Percentiles rank a stretch among this genome's conserved stretches.
phyloP scores from a whole-genome alignment of 1,284 basidiomycete species.

The Hymenochaete sp. region DNA sequence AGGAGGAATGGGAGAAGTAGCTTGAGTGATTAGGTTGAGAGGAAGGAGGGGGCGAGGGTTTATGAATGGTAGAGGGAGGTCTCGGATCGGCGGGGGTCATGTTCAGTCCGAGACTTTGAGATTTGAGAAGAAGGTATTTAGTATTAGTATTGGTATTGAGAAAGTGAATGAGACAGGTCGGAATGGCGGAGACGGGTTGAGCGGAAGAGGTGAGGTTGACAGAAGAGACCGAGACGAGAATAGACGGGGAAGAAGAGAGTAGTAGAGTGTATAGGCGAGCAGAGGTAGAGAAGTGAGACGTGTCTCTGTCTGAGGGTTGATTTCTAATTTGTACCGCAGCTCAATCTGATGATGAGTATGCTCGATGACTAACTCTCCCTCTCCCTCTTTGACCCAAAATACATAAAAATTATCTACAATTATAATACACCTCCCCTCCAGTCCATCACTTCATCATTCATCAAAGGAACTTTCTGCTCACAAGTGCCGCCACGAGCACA shows the following conservation, averaged over 20 bases:
- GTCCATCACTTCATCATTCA: neutral
- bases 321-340: too few relatives aligned
- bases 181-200: neutral
- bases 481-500: constrained; percentile 17
- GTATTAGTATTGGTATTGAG: too few relatives aligned
- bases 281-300: neutral
- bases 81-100: neutral
- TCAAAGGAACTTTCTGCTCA: constrained; percentile 19
- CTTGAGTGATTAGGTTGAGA: neutral
- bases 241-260: neutral
- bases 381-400: too few relatives aligned
- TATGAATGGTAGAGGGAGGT: neutral
- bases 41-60: neutral
- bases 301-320: neutral
- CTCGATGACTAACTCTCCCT: neutral
- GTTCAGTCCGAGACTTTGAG: neutral
- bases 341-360: too few relatives aligned
- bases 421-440: neutral
- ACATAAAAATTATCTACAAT: too few relatives aligned
- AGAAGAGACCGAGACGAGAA: neutral
- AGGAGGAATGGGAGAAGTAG: neutral
- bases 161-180: too few relatives aligned
- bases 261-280: neutral
- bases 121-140: too few relatives aligned
- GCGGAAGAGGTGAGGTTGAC: neutral